phyloP scores from a whole-genome alignment of 2,329 filamentous ascomycete genomes.

The Aspergillus sp. region DNA sequence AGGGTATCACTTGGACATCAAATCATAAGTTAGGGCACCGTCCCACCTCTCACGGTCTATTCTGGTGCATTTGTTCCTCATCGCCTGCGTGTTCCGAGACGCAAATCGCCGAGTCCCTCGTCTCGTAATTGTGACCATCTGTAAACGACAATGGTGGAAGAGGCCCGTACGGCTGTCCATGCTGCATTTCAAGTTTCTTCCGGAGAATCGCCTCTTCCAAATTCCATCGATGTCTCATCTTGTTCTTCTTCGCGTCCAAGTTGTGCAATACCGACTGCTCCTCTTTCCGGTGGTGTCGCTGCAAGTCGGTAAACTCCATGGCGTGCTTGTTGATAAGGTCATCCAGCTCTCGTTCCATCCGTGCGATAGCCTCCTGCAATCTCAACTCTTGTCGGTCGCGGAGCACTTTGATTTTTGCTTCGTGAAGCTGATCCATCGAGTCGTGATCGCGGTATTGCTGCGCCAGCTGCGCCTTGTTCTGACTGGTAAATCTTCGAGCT shows the following conservation, averaged over 20 bases:
- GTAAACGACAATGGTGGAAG: conserved; percentile 34
- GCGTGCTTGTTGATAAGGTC: conserved; percentile 29
- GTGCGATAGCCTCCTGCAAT: conserved; percentile 33
- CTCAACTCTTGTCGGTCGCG: conserved; percentile 41
- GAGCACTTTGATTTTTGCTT: conserved; percentile 43
- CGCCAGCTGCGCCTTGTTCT: conserved; percentile 39
- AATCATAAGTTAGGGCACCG: conserved; percentile 15
- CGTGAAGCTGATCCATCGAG: conserved; percentile 40
- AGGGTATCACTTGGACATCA: conserved; percentile 22
- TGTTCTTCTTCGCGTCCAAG: conserved; percentile 29
- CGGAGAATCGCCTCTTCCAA: conserved; percentile 40
- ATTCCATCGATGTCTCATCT: conserved; percentile 35
- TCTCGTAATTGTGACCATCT: conserved; percentile 15
- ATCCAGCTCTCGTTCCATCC: conserved; percentile 36
- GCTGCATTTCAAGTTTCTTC: conserved; percentile 31
- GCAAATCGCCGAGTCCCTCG: conserved; percentile 25
- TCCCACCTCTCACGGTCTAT: conserved; percentile 6
- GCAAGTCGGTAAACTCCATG: conserved; percentile 27
- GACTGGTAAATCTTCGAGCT: conserved; percentile 33
- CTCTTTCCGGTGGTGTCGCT: conserved; percentile 28
- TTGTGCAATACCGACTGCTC: conserved; percentile 25
- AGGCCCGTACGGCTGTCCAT: conserved; percentile 32
- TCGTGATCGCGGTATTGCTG: conserved; percentile 41
- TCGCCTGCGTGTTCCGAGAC: conserved; percentile 12
- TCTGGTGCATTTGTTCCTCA: conserved; percentile 8